Percentiles rank a stretch among this genome's conserved stretches.
phyloP scores from a whole-genome alignment of 2,329 filamentous ascomycete genomes.

The Ophiostoma ulmi region DNA sequence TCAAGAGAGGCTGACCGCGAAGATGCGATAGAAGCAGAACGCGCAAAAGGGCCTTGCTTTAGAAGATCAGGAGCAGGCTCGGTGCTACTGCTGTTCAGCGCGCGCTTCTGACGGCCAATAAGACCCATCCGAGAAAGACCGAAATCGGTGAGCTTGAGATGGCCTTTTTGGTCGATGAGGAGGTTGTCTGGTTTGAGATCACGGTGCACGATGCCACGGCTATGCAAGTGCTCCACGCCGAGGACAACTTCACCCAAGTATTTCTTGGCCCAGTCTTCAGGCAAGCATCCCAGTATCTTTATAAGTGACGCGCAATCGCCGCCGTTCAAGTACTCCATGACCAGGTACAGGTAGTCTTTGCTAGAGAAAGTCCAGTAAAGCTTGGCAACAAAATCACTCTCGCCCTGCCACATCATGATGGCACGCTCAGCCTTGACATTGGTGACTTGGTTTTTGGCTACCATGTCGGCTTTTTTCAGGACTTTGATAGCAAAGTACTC shows the following conservation, averaged over 20 bases:
- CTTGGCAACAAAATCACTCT: constrained; percentile 98
- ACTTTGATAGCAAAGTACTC: constrained; percentile 99
- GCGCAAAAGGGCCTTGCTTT: constrained; percentile 85
- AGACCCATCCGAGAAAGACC: constrained; percentile 95
- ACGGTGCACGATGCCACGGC: constrained; percentile 89
- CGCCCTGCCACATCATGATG: constrained; percentile 99
- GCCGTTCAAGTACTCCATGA: constrained; percentile 98
- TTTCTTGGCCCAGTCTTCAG: constrained; percentile 97
- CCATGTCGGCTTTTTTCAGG: constrained; percentile 99
- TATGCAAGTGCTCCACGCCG: constrained; percentile 94
- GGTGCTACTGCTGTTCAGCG: constrained; percentile 67
- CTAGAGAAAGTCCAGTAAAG: constrained; percentile 99
- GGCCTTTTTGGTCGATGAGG: constrained; percentile 92
- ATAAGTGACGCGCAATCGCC: constrained; percentile 95
- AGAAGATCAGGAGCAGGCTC: constrained; percentile 89
- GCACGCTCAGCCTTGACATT: constrained; percentile 98
- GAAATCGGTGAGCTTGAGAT: constrained; percentile 96
- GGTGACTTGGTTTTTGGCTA: constrained; percentile 97
- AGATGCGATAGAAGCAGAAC: constrained; percentile 77
- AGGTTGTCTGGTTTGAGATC: constrained; percentile 97
- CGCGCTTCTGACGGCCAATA: constrained; percentile 91
- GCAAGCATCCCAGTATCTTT: constrained; percentile 84
- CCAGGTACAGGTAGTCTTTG: constrained; percentile 96
- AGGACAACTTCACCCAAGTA: constrained; percentile 94
- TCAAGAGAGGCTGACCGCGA: constrained; percentile 94